Base-by-base conservation (phyloP, 345 rosid genomes). In the Carallia brachiata region DNA sequence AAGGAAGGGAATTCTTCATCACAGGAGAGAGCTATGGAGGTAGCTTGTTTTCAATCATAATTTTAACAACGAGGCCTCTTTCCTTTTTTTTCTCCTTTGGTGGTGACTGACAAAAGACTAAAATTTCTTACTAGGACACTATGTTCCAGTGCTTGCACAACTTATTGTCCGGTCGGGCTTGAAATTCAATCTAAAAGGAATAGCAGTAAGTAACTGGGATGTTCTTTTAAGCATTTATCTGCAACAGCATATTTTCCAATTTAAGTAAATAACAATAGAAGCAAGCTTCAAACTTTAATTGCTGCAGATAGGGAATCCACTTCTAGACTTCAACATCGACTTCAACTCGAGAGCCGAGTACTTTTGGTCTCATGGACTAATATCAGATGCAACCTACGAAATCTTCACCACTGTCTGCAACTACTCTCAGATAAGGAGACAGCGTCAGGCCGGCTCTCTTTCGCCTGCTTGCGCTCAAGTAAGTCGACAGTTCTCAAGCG, bases 21-120 rank as follows among this genome's bases (percentile, higher is more conserved):
- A 57, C 73, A 5, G 78, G 78, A 12, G 78, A 74, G 52, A 74
- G 78, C 34, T 74, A 74, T 62, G 78, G 54, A 58, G 78, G 78
- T 69, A 3, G 16, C 32, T 55, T 27, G 32, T 55, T 55, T 23
- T 30, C 6, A 55, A 27, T 19, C 32, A 9, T 23, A 23, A 4
- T 55, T 30, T 55, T 3, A 30, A 19, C 5, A 8, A 30, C 8
- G 60, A 23, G 18, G 15, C 7, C 15, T 7, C 9, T 30, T 27
- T 19, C 23, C 23, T 8, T 9, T 55, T 19, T 19, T 53, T 17
- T 53, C 17, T 53, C 1, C 23, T 5, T 1, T 3, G n/a, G n/a
- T n/a, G n/a, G 7, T 23, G 31, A 55, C 28, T 9, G 5, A 9
- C 60, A 48, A 53, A 13, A 28, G 34, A 34, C 7, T 23, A 3